These are phyloP conservation scores for Microbotryomycetes sp. DNA, from an alignment of 1,284 basidiomycete genomes.

Conservation along the genomic window DNA sequence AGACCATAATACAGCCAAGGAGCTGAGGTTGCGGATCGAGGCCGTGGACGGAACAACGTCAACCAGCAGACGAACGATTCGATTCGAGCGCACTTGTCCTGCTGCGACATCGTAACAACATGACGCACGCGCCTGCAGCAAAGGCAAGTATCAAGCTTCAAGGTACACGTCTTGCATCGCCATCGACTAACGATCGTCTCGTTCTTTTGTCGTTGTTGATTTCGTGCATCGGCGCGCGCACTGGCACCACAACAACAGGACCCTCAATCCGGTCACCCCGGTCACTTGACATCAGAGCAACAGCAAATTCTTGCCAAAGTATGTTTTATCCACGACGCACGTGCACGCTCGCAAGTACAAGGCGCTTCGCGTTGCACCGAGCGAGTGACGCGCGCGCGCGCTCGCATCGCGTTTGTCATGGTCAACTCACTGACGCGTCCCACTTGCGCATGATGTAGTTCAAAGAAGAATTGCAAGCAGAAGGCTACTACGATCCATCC, in stretches of 20 bases:
- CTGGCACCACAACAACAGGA: slow-evolving; percentile 38
- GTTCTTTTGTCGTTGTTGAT: too few relatives aligned
- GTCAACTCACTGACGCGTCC: slow-evolving; percentile 3
- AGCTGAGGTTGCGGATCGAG: background rate
- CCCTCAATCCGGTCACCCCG: slow-evolving; percentile 68
- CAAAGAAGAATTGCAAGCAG: slow-evolving; percentile 38
- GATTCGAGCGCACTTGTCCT: background rate
- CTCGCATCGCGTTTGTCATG: slow-evolving; percentile 4
- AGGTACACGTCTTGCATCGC: background rate
- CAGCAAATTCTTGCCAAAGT: slow-evolving; percentile 65
- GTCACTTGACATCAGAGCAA: slow-evolving; percentile 70
- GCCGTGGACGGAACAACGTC: background rate
- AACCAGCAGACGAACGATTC: background rate
- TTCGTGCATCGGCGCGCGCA: background rate
- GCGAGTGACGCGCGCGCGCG: slow-evolving; percentile 8
- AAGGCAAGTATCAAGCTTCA: slow-evolving; percentile 1
- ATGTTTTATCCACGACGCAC: slow-evolving; percentile 4
- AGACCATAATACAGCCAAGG: slow-evolving; percentile 2
- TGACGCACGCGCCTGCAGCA: slow-evolving; percentile 7
- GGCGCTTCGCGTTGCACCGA: slow-evolving; percentile 3
- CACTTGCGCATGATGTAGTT: slow-evolving; percentile 48
- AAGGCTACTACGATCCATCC: slow-evolving; percentile 48
- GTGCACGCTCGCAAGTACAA: slow-evolving; percentile 49
- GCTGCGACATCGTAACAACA: background rate
- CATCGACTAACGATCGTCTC: background rate